Evolutionary conservation across 2,329 filamentous ascomycete genomes (phyloP).

Genomic region (Botrytis cinerea): DNA sequence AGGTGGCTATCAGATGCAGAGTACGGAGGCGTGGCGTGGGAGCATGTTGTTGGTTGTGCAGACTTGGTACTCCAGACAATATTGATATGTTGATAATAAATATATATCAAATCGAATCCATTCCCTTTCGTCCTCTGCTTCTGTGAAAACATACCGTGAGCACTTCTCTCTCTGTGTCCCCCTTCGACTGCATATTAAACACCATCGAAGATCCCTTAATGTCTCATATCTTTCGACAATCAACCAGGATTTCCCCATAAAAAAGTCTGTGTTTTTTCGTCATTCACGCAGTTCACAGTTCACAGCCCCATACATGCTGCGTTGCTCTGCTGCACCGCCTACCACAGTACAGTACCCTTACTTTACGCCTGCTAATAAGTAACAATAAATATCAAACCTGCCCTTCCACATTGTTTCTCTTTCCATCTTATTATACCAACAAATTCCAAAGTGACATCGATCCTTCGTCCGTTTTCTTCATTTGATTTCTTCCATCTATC

Average conservation of each 20-base stretch:
- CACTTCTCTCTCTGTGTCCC: no score
- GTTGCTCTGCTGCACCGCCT: constrained; percentile 10
- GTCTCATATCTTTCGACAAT: neutral
- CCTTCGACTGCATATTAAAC: neutral
- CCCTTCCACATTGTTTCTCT: constrained; percentile 6
- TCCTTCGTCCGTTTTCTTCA: neutral
- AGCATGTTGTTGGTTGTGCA: neutral
- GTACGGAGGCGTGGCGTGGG: no score
- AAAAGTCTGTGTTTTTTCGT: constrained; percentile 7
- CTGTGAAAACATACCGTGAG: no score
- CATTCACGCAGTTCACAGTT: constrained; percentile 9
- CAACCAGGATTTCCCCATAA: neutral
- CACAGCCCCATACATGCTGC: constrained; percentile 3
- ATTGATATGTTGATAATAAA: no score
- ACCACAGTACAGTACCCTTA: neutral
- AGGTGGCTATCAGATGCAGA: neutral
- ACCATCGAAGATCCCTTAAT: neutral
- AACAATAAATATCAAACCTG: constrained; percentile 2
- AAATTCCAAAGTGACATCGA: neutral
- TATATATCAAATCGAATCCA: neutral
- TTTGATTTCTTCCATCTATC: neutral
- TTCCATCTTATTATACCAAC: constrained; percentile 2
- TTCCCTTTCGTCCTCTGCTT: neutral
- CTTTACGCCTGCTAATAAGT: neutral
- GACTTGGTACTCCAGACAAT: no score